A percentile compares a stretch with the other conserved stretches of the same genome.
phyloP scores from a whole-genome alignment of 202 grass and related monocot species.

The Digitaria exilis region DNA sequence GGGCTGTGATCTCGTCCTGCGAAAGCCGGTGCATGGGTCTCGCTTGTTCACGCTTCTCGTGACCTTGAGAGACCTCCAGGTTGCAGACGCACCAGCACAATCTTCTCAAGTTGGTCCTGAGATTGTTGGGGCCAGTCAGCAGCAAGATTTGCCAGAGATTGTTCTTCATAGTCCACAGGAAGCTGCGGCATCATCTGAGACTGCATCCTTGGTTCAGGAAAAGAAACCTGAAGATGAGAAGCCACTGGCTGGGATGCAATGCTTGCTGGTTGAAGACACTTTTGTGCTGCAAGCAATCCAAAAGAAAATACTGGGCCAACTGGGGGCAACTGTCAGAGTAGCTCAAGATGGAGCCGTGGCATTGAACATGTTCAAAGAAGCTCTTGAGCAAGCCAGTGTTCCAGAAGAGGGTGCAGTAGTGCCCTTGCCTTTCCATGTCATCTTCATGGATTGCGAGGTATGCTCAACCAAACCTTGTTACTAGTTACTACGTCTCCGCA shows the following conservation, averaged over 20 bases:
- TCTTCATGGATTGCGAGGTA: conserved; percentile 96
- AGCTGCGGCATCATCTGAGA: conserved; percentile 8
- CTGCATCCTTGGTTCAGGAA: background rate
- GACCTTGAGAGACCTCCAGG: conserved; percentile 56
- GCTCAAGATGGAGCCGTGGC: conserved; percentile 58
- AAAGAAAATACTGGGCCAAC: conserved; percentile 36
- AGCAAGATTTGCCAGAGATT: background rate
- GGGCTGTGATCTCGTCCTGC: conserved; percentile 48
- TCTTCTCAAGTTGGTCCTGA: background rate
- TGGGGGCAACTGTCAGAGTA: conserved; percentile 58
- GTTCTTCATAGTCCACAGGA: background rate
- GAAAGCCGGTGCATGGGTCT: conserved; percentile 79
- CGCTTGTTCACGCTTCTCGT: conserved; percentile 50
- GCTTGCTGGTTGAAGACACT: conserved; percentile 70
- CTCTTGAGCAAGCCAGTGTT: conserved; percentile 38
- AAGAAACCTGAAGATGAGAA: conserved; percentile 37
- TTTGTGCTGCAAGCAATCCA: conserved; percentile 46
- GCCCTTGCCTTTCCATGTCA: conserved; percentile 49
- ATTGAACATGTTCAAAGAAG: conserved; percentile 51
- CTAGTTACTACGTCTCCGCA: background rate
- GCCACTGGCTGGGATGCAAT: conserved; percentile 52
- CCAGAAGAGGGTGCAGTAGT: background rate
- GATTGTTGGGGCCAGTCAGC: background rate
- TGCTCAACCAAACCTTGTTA: conserved; percentile 2
- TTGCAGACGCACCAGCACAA: background rate